Evolutionary conservation across 768 basidiomycete genomes (phyloP), one percentile per base, ranked within the genome.

Genomic region (Leccinum uliginosum): DNA sequence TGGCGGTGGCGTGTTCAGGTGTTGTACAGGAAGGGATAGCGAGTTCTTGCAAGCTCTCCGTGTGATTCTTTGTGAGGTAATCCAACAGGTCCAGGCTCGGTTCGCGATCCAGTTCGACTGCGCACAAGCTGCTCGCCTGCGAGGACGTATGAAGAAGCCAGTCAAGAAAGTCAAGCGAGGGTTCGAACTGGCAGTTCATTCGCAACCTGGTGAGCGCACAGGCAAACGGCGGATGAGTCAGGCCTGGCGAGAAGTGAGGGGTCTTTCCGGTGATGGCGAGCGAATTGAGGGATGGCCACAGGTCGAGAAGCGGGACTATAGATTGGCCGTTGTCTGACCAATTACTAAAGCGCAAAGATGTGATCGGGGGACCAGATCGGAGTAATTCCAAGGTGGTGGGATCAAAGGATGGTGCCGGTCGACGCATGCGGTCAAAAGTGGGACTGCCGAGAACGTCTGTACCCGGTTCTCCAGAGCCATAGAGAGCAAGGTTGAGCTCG

Each of bases 61-160:
- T 77, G 65, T 87, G 82, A 11, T 76, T 71, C 48, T 72, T 69
- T 26, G 83, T 71, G 51, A 89, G 66, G 65, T 79, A 77, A 53
- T 85, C 80, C 49, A 90, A 73, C 49, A 85, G 62, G 14, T 80
- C 77, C 8, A 70, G 56, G 44, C 80, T 76, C 2, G 86, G 85
- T 58, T 87, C 82, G 55, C 85, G 77, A 51, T 81, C 81, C 54
- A 89, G 73, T 54, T 85, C 81, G 54, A 89, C 73, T 29, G 73
- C 69, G 54, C 75, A 75, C 47, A 87, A 75, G 58, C 72, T 71
- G 23, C 59, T 63, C n/a, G 76, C 75, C 45, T 67, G 68, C 23
- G 70, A 61, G 32, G 86, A 85, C 55, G 80, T 76, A 63, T 82
- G 79, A 24, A 89, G 82, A 55, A 91, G 81, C 88, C 87, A 89